Evolutionary conservation across 345 rosid genomes (phyloP), one percentile per base, ranked within the genome.

Genomic region (Clausena lansium): DNA sequence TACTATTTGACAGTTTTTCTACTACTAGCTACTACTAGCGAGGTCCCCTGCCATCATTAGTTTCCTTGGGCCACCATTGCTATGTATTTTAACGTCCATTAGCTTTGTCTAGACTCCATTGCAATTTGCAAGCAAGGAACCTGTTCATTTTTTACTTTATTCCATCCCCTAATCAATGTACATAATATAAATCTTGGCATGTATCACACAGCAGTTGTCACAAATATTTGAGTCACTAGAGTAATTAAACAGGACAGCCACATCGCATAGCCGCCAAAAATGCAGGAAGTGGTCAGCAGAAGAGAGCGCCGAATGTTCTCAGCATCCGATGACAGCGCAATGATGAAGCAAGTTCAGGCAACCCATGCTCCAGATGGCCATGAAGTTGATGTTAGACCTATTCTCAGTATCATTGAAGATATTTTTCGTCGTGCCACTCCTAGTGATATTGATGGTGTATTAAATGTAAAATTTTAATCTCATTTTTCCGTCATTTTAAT

Each of bases 281-380:
- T 22, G 38, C 84, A 73, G 64, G 81, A 76, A 32, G 2, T 33
- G 10, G 63, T 55, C 59, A 30, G 13, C 10, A 71, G 70, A 35
- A 64, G 79, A 7, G 75, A 77, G 71, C 79, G 78, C 25, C 47
- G 83, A 60, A 78, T 81, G 81, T 82, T 85, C 71, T 41, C 79
- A 1, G 61, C 55, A 4, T 72, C 88, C 2, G 85, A 83, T 50
- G 91, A 88, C 50, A 74, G 14, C 45, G 71, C 83, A 0, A 83
- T 82, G 85, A 75, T 83, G 86, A 86, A 79, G 85, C 87, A 83
- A 66, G 78, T 88, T 55, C 82, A 63, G 71, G 80, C 88, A 22
- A 86, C 88, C 32, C 91, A 86, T 80, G n/a, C 77, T 25, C 91
- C 89, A 0, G 91, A 88, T 61, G 87, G 88, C 14, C 87, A 86